Evolutionary conservation across 352 stramenopile genomes (phyloP).

Genomic region (Phytophthora syringae): DNA sequence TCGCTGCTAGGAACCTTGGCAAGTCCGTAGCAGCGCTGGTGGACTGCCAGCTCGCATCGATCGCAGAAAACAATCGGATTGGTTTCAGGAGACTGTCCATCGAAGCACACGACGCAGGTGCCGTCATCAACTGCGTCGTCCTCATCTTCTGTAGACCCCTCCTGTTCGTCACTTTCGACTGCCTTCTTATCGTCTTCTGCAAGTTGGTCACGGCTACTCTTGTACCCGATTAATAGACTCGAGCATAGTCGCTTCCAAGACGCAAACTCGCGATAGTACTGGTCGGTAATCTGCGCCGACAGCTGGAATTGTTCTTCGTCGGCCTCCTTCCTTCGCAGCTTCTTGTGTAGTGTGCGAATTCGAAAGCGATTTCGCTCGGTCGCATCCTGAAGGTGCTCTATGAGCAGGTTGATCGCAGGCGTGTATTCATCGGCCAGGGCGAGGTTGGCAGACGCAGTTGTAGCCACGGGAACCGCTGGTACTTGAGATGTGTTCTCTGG

Average conservation of each 20-base stretch:
- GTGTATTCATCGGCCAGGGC: slow-evolving; percentile 67
- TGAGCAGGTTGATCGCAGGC: slow-evolving; percentile 73
- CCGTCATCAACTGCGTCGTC: slow-evolving; percentile 82
- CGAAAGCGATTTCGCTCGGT: slow-evolving; percentile 76
- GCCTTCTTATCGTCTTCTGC: slow-evolving; percentile 22
- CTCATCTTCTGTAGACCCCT: slow-evolving; percentile 33
- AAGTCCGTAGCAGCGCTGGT: slow-evolving; percentile 91
- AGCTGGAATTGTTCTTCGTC: slow-evolving; percentile 34
- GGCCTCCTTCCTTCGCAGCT: slow-evolving; percentile 44
- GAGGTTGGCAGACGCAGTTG: background rate
- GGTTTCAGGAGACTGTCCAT: slow-evolving; percentile 84
- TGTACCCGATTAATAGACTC: slow-evolving; percentile 72
- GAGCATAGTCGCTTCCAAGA: slow-evolving; percentile 81
- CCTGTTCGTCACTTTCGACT: slow-evolving; percentile 24
- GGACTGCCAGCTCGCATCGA: slow-evolving; percentile 88
- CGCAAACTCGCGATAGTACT: slow-evolving; percentile 80
- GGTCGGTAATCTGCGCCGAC: slow-evolving; percentile 50
- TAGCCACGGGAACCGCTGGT: background rate
- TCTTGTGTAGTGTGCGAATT: slow-evolving; percentile 59
- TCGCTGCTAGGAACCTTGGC: slow-evolving; percentile 83
- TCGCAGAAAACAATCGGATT: slow-evolving; percentile 93
- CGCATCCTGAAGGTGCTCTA: slow-evolving; percentile 80
- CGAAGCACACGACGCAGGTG: slow-evolving; percentile 91
- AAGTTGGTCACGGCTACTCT: background rate
- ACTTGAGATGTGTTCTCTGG: slow-evolving; percentile 5